These are phyloP conservation scores for Tolypocladium tropicale DNA, from an alignment of 2,329 filamentous ascomycete genomes.

Conservation along the genomic window DNA sequence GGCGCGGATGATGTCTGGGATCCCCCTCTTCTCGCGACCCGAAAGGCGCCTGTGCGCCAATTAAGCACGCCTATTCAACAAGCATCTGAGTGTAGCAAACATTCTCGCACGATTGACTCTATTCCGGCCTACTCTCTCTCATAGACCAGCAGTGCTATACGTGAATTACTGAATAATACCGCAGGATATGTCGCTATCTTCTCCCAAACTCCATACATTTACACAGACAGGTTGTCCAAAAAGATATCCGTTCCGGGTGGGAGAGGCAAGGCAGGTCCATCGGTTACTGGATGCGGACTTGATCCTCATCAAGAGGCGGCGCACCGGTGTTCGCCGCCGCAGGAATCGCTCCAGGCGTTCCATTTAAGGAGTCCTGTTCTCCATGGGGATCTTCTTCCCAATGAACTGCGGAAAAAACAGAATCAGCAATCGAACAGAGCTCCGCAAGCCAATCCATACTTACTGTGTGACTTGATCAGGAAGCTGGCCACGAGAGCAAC, in stretches of 20 bases:
- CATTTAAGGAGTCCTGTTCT: conserved; percentile 14
- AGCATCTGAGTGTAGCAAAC: neutral
- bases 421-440: neutral
- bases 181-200: neutral
- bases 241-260: neutral
- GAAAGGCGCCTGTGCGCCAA: neutral
- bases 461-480: conserved; percentile 65
- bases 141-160: neutral
- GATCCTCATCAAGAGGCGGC: conserved; percentile 15
- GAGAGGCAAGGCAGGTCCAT: neutral
- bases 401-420: conserved; percentile 15
- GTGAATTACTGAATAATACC: too few relatives aligned
- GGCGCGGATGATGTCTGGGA: neutral
- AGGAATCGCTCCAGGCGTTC: conserved; percentile 4
- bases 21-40: too few relatives aligned
- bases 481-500: conserved; percentile 56
- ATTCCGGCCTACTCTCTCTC: neutral
- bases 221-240: neutral
- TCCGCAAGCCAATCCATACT: conserved; percentile 22
- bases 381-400: conserved; percentile 18
- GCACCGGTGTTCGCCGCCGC: conserved; percentile 4
- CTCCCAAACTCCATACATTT: neutral
- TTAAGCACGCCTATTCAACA: neutral
- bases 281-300: conserved; percentile 14
- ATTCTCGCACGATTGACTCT: neutral